Percentiles rank a stretch among this genome's conserved stretches.
phyloP scores from a whole-genome alignment of 1,139 yeast genomes.

The Pichia sp. region DNA sequence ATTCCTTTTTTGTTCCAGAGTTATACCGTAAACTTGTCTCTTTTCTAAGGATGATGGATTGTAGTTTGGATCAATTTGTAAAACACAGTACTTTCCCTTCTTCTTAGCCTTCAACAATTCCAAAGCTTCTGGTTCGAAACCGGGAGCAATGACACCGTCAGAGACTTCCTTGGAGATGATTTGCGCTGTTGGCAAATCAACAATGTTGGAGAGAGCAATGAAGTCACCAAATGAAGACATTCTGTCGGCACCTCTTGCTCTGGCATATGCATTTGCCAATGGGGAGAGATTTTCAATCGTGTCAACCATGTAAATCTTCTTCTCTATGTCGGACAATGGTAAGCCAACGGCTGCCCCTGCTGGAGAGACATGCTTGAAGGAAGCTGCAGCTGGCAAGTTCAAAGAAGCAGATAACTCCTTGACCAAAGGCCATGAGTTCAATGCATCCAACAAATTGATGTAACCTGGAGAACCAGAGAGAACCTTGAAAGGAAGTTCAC shows the following conservation, averaged over 20 bases:
- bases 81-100: constrained; percentile 93
- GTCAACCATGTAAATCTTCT: constrained; percentile 90
- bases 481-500: constrained; percentile 90
- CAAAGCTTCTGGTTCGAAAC: constrained; percentile 87
- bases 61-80: constrained; percentile 93
- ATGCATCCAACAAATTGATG: constrained; percentile 90
- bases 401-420: constrained; percentile 93
- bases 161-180: constrained; percentile 96
- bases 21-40: constrained; percentile 94
- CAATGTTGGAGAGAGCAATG: constrained; percentile 94
- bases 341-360: constrained; percentile 98
- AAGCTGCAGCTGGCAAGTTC: constrained; percentile 97
- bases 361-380: constrained; percentile 97
- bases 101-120: constrained; percentile 86
- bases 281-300: constrained; percentile 95
- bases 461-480: constrained; percentile 95
- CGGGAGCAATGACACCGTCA: constrained; percentile 99
- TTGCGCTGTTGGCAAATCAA: constrained; percentile 93
- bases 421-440: constrained; percentile 98
- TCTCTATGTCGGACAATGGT: constrained; percentile 85
- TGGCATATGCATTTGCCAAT: constrained; percentile 94
- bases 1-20: constrained; percentile 93
- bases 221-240: constrained; percentile 99
- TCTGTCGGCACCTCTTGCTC: constrained; percentile 99
- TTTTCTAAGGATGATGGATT: constrained; percentile 78